Evolutionary conservation across 2,329 filamentous ascomycete genomes (phyloP).

Genomic region (Byssochlamys sp.): DNA sequence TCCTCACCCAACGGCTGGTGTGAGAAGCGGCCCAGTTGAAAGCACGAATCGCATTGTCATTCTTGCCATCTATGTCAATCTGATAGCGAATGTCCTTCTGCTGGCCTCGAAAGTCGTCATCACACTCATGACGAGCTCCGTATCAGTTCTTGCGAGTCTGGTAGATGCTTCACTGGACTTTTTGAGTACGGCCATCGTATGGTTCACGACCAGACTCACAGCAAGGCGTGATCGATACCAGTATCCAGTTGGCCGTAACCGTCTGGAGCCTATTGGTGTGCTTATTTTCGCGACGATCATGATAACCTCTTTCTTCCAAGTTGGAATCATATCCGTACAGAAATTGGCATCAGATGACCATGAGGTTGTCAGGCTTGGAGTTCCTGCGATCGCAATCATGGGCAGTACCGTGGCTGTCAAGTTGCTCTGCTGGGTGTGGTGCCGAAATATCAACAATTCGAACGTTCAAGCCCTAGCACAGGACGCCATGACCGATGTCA

Average conservation of each 20-base stretch:
- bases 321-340: slow-evolving; percentile 52
- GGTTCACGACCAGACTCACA: slow-evolving; percentile 52
- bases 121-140: slow-evolving; percentile 61
- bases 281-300: slow-evolving; percentile 58
- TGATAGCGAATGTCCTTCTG: slow-evolving; percentile 65
- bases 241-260: slow-evolving; percentile 53
- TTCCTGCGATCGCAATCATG: slow-evolving; percentile 72
- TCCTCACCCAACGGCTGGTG: slow-evolving; percentile 40
- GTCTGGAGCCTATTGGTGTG: slow-evolving; percentile 56
- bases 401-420: slow-evolving; percentile 71
- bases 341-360: slow-evolving; percentile 51
- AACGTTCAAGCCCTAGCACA: slow-evolving; percentile 71
- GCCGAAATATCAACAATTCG: slow-evolving; percentile 73
- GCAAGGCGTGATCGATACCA: slow-evolving; percentile 51
- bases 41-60: slow-evolving; percentile 67
- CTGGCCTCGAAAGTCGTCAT: slow-evolving; percentile 69
- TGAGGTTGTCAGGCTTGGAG: slow-evolving; percentile 60
- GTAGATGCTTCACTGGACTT: slow-evolving; percentile 59
- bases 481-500: slow-evolving; percentile 64
- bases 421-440: slow-evolving; percentile 76
- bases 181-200: slow-evolving; percentile 55
- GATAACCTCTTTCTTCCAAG: slow-evolving; percentile 56
- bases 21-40: slow-evolving; percentile 45
- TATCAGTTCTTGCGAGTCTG: slow-evolving; percentile 56
- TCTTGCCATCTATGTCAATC: slow-evolving; percentile 80